Evolutionary conservation across 2,329 filamentous ascomycete genomes (phyloP).

Genomic region (Thielaviopsis populi): DNA sequence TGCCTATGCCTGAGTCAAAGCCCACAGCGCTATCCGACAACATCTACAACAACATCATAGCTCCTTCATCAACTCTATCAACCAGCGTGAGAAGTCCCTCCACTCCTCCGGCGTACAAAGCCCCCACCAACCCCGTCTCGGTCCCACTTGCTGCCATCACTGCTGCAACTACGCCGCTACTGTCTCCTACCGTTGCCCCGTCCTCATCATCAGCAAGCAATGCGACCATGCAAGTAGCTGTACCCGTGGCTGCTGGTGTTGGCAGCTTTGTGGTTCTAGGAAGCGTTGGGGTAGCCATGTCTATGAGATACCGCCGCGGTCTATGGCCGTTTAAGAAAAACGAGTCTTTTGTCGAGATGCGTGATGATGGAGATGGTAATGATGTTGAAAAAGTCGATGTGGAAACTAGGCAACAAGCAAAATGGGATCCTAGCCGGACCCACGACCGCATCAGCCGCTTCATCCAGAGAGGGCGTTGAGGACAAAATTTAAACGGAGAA

Average conservation of each 20-base stretch:
- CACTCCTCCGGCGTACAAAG: not conserved
- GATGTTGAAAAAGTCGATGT: slow-evolving; percentile 15
- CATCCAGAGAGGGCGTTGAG: not conserved
- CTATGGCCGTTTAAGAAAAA: slow-evolving; percentile 17
- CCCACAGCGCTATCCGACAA: slow-evolving; percentile 7
- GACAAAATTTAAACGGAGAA: no score
- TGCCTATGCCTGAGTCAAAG: not conserved
- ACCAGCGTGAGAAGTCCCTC: not conserved
- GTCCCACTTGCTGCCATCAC: not conserved
- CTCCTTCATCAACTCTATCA: slow-evolving; percentile 9
- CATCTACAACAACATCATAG: slow-evolving; percentile 12
- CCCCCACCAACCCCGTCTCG: not conserved
- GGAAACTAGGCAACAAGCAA: slow-evolving; percentile 4
- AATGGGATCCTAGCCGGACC: slow-evolving; percentile 13
- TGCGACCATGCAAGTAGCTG: slow-evolving; percentile 9
- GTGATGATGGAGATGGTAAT: slow-evolving; percentile 11
- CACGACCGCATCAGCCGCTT: slow-evolving; percentile 12
- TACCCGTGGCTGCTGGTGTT: slow-evolving; percentile 16
- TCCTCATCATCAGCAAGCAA: not conserved
- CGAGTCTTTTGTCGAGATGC: slow-evolving; percentile 10
- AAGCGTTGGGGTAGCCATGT: slow-evolving; percentile 14
- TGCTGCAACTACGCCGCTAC: not conserved
- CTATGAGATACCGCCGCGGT: slow-evolving; percentile 16
- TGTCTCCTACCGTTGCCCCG: slow-evolving; percentile 2
- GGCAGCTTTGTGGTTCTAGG: slow-evolving; percentile 16